Base-by-base conservation (phyloP, 2,329 filamentous ascomycete species). In the Cercospora zeina region DNA sequence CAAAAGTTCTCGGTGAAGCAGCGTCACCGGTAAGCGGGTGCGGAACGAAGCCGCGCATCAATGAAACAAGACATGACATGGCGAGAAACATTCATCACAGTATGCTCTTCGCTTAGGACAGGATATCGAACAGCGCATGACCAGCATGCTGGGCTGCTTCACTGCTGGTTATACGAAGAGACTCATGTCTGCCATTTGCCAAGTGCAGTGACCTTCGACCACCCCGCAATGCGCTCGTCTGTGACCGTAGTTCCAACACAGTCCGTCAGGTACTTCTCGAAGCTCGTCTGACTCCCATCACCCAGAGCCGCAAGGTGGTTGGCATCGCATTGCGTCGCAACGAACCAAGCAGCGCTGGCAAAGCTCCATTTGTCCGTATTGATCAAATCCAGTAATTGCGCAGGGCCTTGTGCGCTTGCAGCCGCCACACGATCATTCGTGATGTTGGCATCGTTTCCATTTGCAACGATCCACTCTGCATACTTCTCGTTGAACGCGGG, bases 281-380 rank as follows among this genome's bases (percentile, higher is more conserved):
- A 88, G 0, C 83, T 85, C 0, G 72, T 74, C 68, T 80, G 69
- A 0, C 77, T 78, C 0, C 80, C 83, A n/a, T 69, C 69, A 58
- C 77, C 75, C 58, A 88, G 70, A 2, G 74, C 78, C 2, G 69
- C 42, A 57, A 80, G 74, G 27, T 83, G 76, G n/a, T 69, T 72
- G 0, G 70, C 68, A 1, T 67, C 70, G 70, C 86, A 89, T 71
- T 87, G 78, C 0, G 78, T 82, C 11, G 73, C 80, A 54, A 87
- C 70, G 69, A 83, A 89, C 87, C 87, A 89, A 7, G 84, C 82
- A 2, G 81, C 86, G 13, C 79, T 82, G 0, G 78, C 85, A 70
- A 87, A 88, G 56, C 81, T 80, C 62, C 81, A 82, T 21, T 79
- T 63, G 33, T 64, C 73, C 0, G 71, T 70, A 39, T 82, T 77